Base-by-base conservation (phyloP, 1,284 basidiomycete genomes). In the Trametes polyzona region DNA sequence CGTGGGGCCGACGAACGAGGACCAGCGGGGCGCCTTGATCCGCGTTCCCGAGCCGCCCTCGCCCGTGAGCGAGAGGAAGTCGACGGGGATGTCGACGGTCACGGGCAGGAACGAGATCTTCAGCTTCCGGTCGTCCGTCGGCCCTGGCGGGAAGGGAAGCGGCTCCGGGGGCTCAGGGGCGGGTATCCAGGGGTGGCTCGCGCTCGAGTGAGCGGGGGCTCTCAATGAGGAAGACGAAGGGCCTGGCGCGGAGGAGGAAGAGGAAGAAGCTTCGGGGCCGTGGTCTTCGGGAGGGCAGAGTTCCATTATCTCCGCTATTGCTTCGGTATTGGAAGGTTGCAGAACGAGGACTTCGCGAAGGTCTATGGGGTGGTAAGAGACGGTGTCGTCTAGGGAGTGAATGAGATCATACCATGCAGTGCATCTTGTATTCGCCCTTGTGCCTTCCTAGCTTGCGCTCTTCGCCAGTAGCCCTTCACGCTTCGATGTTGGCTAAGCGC, bases 381-480 rank as follows among this genome's bases (percentile, higher is more conserved):
- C 3, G 41, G 26, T 35, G 47, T 29, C 46, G 12, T 30, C 11
- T n/a, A 33, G 17, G 23, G 49, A 47, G 40, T 11, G 4, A 36
- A 16, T 35, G 8, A 26, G 29, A 40, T 2, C 63, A 24, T 59
- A 83, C 86, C 86, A 76, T 79, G 78, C 21, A 83, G 77, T 1
- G 87, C 87, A n/a, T 85, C 86, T n/a, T 82, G 77, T 2, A 72
- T 70, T 36, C 75, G 75, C 4, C 78, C 79, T 48, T 84, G 76
- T 78, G 86, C 86, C 62, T 77, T 80, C 35, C 83, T 75, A 0
- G 87, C 85, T 44, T 82, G 83, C 2, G 85, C 85, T 29, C 87
- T 80, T 24, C 87, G 78, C 69, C 79, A 89, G 56, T 84, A 78
- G 1, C 84, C 87, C 65, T 89, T 89, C 40, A 81, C 79, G 55